A percentile compares a stretch with the other conserved stretches of the same genome.
phyloP scores from a whole-genome alignment of 2,329 filamentous ascomycete genomes.

The Penicillium sp. region DNA sequence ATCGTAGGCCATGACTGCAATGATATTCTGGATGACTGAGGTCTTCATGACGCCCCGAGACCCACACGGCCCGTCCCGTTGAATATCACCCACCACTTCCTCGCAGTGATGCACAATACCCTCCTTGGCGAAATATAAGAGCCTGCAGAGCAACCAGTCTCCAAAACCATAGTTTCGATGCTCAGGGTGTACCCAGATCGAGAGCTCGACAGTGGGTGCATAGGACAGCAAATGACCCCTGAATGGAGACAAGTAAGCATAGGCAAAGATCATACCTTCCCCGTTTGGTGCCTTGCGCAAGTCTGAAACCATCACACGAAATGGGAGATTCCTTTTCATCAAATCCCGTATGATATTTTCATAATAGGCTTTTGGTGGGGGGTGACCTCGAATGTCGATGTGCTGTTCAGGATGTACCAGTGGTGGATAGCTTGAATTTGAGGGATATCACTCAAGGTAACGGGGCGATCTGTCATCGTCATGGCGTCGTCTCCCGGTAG shows the following conservation, averaged over 20 bases:
- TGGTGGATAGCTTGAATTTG: constrained; percentile 36
- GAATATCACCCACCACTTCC: background rate
- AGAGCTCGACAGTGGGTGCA: constrained; percentile 41
- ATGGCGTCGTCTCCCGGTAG: background rate
- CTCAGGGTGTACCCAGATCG: constrained; percentile 39
- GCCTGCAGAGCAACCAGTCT: too few species aligned
- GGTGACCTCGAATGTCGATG: constrained; percentile 30
- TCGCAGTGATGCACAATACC: constrained; percentile 14
- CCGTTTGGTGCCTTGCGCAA: constrained; percentile 2
- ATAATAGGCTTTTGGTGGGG: constrained; percentile 30
- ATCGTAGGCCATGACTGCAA: constrained; percentile 42
- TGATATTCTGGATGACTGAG: constrained; percentile 28
- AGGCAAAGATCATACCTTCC: constrained; percentile 31
- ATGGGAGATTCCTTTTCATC: constrained; percentile 32
- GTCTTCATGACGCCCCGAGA: background rate
- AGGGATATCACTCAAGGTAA: constrained; percentile 32
- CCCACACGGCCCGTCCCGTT: constrained; percentile 1
- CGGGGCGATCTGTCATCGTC: constrained; percentile 30
- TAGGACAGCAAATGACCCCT: constrained; percentile 37
- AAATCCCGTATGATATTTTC: constrained; percentile 28
- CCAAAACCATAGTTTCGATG: constrained; percentile 27
- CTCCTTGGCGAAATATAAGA: too few species aligned
- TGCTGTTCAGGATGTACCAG: constrained; percentile 40
- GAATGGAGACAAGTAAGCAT: constrained; percentile 36
- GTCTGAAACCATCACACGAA: constrained; percentile 35